Base-by-base conservation (phyloP, 2,329 filamentous ascomycete species). In the Parastagonospora nodorum region DNA sequence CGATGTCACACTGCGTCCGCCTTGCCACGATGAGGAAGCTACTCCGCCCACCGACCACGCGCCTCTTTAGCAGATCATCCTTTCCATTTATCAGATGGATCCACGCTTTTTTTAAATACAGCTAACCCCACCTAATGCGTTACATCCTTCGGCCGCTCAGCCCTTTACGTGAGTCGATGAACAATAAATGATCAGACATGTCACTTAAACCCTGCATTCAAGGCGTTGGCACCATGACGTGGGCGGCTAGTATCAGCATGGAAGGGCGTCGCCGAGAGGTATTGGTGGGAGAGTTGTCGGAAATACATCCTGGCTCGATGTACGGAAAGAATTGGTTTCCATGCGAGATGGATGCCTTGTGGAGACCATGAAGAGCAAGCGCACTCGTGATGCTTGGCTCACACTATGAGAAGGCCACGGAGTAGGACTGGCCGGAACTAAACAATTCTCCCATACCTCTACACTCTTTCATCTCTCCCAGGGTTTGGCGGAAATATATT, bases 11-110 rank as follows among this genome's bases (percentile, higher is more conserved):
- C 43, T 61, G 60, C 63, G 65, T 59, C 49, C 53, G 19, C 40
- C 36, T 41, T 53, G 28, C 64, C 57, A 24, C 5, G 19, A 24
- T 12, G 28, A 60, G 55, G 12, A 53, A 55, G 63, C 51, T 64
- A 50, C 49, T 64, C 59, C 60, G 57, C 38, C 29, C 24, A 27
- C 10, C 19, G 29, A 48, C 24, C 48, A 36, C 46, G 56, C 55
- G 50, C 47, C 19, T 38, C 41, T 27, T 72, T 73, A 71, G 71
- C 69, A 68, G 68, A 72, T 72, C 48, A 37, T 36, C 14, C 36
- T 42, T 15, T n/a, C 27, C 14, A 49, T 33, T 66, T 66, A 67
- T 66, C 65, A 61, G 65, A 68, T 66, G 53, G 66, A 69, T 68
- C 61, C 65, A 61, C 62, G 58, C 56, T 51, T 47, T 59, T 51